Percentiles rank a stretch among this genome's conserved stretches.
Evolutionary conservation across 2,329 filamentous ascomycete species (phyloP).

Genomic region (Fusarium fujikuroi): DNA sequence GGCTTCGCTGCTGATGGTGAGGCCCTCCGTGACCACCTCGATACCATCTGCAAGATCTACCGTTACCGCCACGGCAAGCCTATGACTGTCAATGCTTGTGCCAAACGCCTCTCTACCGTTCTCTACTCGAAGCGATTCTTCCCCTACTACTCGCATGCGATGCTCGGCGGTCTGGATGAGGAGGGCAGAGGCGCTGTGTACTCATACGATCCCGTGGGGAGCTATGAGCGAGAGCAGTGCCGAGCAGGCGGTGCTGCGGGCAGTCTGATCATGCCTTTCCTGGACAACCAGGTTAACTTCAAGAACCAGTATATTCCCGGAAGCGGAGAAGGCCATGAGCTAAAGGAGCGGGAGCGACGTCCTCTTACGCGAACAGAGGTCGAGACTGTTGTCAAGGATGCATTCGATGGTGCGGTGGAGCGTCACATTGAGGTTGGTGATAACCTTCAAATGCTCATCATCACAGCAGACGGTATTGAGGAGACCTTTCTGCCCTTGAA

Average conservation of each 20-base stretch:
- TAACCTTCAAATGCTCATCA: conserved; percentile 92
- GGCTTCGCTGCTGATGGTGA: conserved; percentile 96
- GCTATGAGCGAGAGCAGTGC: conserved; percentile 97
- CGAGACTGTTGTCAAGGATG: conserved; percentile 91
- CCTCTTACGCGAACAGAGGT: conserved; percentile 79
- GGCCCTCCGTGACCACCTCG: conserved; percentile 91
- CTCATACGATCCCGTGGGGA: conserved; percentile 97
- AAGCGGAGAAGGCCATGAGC: conserved; percentile 82
- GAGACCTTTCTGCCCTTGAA: conserved; percentile 88
- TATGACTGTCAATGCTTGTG: conserved; percentile 94
- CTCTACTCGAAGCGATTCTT: conserved; percentile 99
- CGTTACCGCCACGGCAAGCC: conserved; percentile 97
- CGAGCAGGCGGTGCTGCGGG: conserved; percentile 91
- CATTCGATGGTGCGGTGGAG: conserved; percentile 97
- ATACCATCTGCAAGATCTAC: conserved; percentile 98
- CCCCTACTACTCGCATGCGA: conserved; percentile 96
- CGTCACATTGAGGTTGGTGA: conserved; percentile 99
- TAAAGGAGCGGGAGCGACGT: conserved; percentile 76
- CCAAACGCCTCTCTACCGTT: conserved; percentile 93
- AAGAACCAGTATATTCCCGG: conserved; percentile 97
- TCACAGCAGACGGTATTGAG: conserved; percentile 88
- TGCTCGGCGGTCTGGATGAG: conserved; percentile 93
- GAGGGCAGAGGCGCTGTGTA: conserved; percentile 94
- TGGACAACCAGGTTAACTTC: conserved; percentile 99
- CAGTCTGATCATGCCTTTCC: conserved; percentile 97